A percentile compares a stretch with the other conserved stretches of the same genome.
Conservation (phyloP, 179 eudicot species). For the Drosera spatulata region DNA sequence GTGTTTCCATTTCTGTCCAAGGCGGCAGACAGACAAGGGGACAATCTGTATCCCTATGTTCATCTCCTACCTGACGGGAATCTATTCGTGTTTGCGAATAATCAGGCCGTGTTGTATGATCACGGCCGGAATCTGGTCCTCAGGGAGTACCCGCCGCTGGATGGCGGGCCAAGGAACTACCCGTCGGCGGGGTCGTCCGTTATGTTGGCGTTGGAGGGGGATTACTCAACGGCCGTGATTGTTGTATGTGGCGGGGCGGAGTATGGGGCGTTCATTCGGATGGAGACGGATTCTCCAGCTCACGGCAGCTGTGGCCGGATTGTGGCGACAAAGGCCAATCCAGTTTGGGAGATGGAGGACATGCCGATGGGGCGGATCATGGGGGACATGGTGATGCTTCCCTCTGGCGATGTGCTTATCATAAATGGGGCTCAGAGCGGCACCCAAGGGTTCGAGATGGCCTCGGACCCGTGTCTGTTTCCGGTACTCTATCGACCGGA, state of each 20-base stretch:
- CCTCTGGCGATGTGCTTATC: slow-evolving; percentile 64
- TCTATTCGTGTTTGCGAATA: no score
- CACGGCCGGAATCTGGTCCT: no score
- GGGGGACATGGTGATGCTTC: slow-evolving; percentile 93
- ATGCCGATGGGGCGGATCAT: slow-evolving; percentile 79
- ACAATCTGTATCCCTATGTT: no score
- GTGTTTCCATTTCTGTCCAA: no score
- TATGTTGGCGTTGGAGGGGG: slow-evolving; percentile 62
- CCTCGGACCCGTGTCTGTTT: slow-evolving; percentile 44
- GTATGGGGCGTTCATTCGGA: slow-evolving; percentile 47
- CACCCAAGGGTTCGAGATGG: slow-evolving; percentile 67
- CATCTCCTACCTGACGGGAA: no score
- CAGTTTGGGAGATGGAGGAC: slow-evolving; percentile 76
- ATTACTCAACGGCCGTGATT: slow-evolving; percentile 46
- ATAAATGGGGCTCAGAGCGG: slow-evolving; percentile 92
- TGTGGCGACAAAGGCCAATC: slow-evolving; percentile 33
- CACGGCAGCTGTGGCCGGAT: slow-evolving; percentile 73
- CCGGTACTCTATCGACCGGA: slow-evolving; percentile 69
- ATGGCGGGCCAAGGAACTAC: no score
- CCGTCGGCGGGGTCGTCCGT: slow-evolving; percentile 73
- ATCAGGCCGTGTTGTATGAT: no score
- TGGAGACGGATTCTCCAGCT: slow-evolving; percentile 14
- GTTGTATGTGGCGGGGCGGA: slow-evolving; percentile 86
- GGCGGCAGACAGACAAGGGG: no score
- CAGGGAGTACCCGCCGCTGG: no score